Evolutionary conservation across 1,139 yeast species (phyloP), one percentile per base, ranked within the genome.

Genomic region (Pichia sp.): DNA sequence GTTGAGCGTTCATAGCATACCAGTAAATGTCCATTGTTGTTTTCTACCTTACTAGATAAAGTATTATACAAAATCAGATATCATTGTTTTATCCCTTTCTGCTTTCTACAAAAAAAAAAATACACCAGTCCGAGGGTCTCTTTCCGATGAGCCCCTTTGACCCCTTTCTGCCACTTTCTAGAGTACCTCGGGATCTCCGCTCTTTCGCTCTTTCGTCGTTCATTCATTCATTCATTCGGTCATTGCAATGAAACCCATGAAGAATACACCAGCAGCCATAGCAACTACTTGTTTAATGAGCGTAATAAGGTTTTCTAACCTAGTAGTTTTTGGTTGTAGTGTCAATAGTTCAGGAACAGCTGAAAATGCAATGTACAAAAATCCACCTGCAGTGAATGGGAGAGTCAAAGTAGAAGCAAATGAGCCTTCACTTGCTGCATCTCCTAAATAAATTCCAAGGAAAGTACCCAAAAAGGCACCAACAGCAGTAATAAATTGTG

Each of bases 341-440:
- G 72, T 77, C 38, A 78, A 59, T 25, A 78, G 59, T 52, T 77
- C 83, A 1, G 85, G 85, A 36, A 78, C 72, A 15, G 79, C 79
- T 35, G 82, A 79, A 8, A 77, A 78, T 9, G 82, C 83, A 48
- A 79, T 77, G 55, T 79, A 79, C 34, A 79, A 56, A 52, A 80
- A 77, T 11, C 83, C 82, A 45, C 86, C 86, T 2, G 84, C 80
- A 1, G 85, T 77, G 52, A 79, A 70, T n/a, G 86, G 84, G 40
- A 77, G 58, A n/a, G 78, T 67, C 11, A 18, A 12, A 4, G 40
- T 76, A n/a, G 28, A 11, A n/a, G n/a, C 26, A 4, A 35, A 41
- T n/a, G 53, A 44, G 3, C 35, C 31, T 12, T 17, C 23, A 21
- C 21, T 18, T 4, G 24, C 23, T 8, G 40, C 42, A 14, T 43